A percentile compares a stretch with the other conserved stretches of the same genome.
phyloP scores from a whole-genome alignment of 2,329 filamentous ascomycete genomes.

The Didymella lethalis region DNA sequence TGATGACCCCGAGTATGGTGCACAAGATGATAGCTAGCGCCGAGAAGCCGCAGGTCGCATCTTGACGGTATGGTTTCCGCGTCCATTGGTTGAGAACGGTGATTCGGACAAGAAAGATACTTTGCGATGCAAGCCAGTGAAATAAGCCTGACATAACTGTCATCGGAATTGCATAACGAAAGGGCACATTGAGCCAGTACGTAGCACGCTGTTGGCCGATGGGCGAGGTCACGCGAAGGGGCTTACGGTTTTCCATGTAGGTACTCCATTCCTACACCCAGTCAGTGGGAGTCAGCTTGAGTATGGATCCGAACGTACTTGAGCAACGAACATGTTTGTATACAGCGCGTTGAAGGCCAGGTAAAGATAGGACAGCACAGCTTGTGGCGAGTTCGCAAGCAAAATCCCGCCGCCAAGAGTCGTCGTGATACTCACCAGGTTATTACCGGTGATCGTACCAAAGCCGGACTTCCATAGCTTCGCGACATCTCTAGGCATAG shows the following conservation, averaged over 20 bases:
- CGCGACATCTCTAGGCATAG: conserved; percentile 15
- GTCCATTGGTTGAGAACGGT: background rate
- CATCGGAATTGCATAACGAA: conserved; percentile 50
- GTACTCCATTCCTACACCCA: conserved; percentile 53
- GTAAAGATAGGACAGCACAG: conserved; percentile 57
- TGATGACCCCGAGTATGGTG: conserved; percentile 15
- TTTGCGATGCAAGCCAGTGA: conserved; percentile 33
- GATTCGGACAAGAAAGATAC: conserved; percentile 53
- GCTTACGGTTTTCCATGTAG: conserved; percentile 47
- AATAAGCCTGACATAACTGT: conserved; percentile 34
- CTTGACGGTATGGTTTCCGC: background rate
- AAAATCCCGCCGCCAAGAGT: conserved; percentile 35
- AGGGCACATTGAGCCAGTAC: conserved; percentile 55
- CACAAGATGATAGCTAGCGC: conserved; percentile 24
- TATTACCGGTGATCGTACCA: conserved; percentile 22
- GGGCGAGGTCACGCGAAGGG: conserved; percentile 51
- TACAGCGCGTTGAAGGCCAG: conserved; percentile 57
- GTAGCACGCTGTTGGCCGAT: conserved; percentile 50
- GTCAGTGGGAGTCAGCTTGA: too few species aligned
- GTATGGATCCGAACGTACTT: background rate
- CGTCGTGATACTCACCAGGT: conserved; percentile 15
- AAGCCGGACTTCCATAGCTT: conserved; percentile 25
- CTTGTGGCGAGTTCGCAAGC: conserved; percentile 58
- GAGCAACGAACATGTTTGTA: conserved; percentile 57
- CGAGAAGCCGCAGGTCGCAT: conserved; percentile 24